phyloP scores from a whole-genome alignment of 2,329 filamentous ascomycete genomes.

The Sclerotinia spermophila region DNA sequence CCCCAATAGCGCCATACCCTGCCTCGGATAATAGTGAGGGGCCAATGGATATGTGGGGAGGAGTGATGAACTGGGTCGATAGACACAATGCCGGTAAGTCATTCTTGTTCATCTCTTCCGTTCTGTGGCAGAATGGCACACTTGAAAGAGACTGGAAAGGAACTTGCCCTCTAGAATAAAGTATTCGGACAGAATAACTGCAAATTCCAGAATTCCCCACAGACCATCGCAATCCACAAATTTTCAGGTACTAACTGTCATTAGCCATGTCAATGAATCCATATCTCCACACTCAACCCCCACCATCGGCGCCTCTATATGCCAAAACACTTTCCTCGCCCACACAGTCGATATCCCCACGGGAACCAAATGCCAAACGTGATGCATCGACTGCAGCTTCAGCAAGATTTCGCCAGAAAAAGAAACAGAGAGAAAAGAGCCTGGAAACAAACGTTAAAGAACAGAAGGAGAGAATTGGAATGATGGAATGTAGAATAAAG shows the following conservation, averaged over 20 bases:
- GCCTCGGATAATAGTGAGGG: conserved; percentile 17
- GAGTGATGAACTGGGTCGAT: conserved; percentile 15
- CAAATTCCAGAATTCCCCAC: background rate
- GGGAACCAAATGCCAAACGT: conserved; percentile 51
- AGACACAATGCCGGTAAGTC: conserved; percentile 2
- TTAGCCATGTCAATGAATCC: conserved; percentile 8
- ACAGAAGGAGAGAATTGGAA: conserved; percentile 70
- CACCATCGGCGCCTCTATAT: background rate
- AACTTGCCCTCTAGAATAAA: background rate
- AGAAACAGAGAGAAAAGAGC: conserved; percentile 87
- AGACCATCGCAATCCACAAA: background rate
- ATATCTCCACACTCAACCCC: conserved; percentile 13
- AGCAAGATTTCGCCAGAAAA: conserved; percentile 87
- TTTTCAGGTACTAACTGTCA: background rate
- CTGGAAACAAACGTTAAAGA: conserved; percentile 78
- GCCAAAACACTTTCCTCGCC: background rate
- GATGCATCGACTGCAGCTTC: conserved; percentile 84
- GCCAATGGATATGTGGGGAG: conserved; percentile 10
- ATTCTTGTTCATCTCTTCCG: background rate
- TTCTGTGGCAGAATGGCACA: background rate
- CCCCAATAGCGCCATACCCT: conserved; percentile 11
- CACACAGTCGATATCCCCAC: conserved; percentile 16
- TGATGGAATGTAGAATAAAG: conserved; percentile 66
- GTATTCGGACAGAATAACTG: background rate
- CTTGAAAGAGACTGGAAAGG: background rate